Conservation (phyloP, 148 eudicot genomes). For the Selenicereus undatus region DNA sequence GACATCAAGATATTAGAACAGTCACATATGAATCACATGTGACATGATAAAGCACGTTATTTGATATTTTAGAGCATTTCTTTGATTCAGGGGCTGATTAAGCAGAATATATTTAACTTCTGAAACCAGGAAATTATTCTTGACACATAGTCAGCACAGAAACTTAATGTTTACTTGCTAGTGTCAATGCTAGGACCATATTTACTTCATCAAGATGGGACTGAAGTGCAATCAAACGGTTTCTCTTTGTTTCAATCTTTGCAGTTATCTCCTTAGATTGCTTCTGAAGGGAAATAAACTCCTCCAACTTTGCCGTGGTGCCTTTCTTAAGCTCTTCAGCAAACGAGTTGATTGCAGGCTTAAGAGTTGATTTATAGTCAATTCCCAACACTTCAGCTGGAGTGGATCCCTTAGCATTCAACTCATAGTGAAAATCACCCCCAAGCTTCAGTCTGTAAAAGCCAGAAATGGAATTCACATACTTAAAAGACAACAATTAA, state of each 20-base stretch:
- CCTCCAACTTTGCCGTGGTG: constrained; percentile 63
- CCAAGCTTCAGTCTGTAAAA: constrained; percentile 71
- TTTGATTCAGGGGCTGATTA: background rate
- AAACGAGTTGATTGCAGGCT: constrained; percentile 59
- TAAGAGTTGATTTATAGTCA: constrained; percentile 66
- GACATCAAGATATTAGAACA: background rate
- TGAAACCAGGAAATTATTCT: background rate
- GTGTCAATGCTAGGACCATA: background rate
- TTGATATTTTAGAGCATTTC: background rate
- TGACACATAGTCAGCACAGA: background rate
- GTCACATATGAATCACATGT: too few species aligned
- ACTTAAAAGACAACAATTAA: background rate
- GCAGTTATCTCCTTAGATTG: constrained; percentile 50
- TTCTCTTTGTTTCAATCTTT: constrained; percentile 62
- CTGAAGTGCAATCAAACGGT: constrained; percentile 50
- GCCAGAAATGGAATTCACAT: constrained; percentile 6
- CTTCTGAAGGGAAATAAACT: constrained; percentile 68
- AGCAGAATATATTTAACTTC: background rate
- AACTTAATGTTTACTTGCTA: background rate
- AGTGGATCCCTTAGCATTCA: constrained; percentile 66
- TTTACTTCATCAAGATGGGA: constrained; percentile 66
- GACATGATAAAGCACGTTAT: background rate
- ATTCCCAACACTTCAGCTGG: constrained; percentile 71
- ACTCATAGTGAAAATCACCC: constrained; percentile 55
- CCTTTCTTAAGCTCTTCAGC: constrained; percentile 59